These are phyloP conservation scores for Colletotrichum neosansevieriae DNA, from an alignment of 2,329 filamentous ascomycete species.

Conservation along the genomic window DNA sequence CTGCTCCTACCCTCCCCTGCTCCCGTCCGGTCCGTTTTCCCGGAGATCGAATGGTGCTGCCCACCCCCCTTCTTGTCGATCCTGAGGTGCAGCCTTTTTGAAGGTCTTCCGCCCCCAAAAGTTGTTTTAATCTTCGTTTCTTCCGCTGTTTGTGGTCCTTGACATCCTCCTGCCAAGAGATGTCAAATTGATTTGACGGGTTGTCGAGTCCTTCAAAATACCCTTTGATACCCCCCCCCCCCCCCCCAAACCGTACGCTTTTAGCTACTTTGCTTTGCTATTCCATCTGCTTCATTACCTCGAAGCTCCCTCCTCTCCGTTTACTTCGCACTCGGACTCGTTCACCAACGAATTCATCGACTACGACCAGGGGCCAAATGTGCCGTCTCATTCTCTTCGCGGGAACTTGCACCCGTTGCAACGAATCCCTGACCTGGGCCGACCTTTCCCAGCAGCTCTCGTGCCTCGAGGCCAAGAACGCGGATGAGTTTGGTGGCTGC, in stretches of 20 bases:
- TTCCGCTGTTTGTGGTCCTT: background rate
- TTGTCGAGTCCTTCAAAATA: background rate
- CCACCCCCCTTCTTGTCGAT: constrained; percentile 9
- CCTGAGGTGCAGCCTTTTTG: background rate
- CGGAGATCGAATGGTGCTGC: constrained; percentile 2
- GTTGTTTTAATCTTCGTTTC: background rate
- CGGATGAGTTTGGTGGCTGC: constrained; percentile 59
- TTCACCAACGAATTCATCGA: background rate
- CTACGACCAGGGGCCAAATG: constrained; percentile 49
- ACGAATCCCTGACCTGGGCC: constrained; percentile 55
- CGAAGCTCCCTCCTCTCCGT: background rate
- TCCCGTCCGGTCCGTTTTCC: constrained; percentile 22
- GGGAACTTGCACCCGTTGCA: constrained; percentile 59
- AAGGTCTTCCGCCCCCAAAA: constrained; percentile 5
- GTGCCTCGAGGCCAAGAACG: constrained; percentile 64
- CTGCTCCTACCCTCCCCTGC: background rate
- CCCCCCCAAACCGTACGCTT: no score
- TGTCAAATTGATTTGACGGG: background rate
- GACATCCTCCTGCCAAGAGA: background rate
- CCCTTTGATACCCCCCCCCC: background rate
- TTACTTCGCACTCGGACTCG: background rate
- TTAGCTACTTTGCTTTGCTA: no score
- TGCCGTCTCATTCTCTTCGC: constrained; percentile 60
- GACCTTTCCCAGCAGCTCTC: constrained; percentile 60
- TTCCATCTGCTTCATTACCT: background rate